Percentiles rank a stretch among this genome's conserved stretches.
Conservation (phyloP, 1,284 basidiomycete species). For the Ustilago tritici region DNA sequence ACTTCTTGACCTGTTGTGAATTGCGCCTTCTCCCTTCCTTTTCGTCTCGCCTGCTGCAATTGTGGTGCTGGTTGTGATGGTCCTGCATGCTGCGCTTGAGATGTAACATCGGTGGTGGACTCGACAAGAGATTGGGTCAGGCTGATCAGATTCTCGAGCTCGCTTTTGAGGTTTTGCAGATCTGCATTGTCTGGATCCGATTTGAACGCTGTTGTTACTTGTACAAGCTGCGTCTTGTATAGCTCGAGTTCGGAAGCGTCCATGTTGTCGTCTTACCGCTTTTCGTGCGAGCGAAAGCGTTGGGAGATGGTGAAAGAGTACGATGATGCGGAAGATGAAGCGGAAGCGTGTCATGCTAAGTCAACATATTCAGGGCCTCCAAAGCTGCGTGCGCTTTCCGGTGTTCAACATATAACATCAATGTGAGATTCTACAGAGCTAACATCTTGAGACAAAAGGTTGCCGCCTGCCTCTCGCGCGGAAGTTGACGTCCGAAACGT, state of each 20-base stretch:
- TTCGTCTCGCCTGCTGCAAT: not conserved
- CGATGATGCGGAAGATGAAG: not conserved
- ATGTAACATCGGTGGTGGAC: not conserved
- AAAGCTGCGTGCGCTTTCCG: conserved; percentile 9
- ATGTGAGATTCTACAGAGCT: not conserved
- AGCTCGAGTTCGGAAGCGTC: conserved; percentile 29
- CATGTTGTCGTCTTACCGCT: conserved; percentile 5
- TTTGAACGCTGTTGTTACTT: conserved; percentile 87
- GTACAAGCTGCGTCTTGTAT: conserved; percentile 74
- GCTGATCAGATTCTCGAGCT: conserved; percentile 88
- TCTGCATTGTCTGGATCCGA: conserved; percentile 85
- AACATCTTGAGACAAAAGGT: too few relatives aligned
- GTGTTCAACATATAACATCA: not conserved
- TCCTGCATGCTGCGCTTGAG: not conserved
- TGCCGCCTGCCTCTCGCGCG: not conserved
- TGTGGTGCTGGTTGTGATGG: not conserved
- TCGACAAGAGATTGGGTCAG: conserved; percentile 74
- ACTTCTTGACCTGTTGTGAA: conserved; percentile 86
- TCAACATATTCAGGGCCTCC: conserved; percentile 2
- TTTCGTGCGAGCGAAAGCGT: not conserved
- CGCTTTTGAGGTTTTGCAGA: conserved; percentile 77
- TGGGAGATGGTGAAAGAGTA: not conserved
- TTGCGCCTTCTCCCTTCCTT: not conserved
- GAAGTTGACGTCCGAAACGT: conserved; percentile 1
- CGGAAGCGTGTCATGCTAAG: not conserved